Conservation (phyloP, 192 early-diverging fungal genomes). For the Coemansia sp. region DNA sequence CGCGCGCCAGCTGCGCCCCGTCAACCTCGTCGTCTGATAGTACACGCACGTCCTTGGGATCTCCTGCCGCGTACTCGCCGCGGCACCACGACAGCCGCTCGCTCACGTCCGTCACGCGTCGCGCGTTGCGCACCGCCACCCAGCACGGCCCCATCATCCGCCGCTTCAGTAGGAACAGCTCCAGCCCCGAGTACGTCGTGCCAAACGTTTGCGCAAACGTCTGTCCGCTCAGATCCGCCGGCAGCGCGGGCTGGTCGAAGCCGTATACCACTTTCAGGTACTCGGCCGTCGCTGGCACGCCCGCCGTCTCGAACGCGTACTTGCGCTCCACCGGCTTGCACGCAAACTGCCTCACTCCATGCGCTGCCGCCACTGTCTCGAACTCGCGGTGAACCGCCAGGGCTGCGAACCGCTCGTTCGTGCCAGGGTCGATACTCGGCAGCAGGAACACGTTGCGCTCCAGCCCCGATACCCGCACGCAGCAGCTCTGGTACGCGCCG, state of each 20-base stretch:
- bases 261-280: constrained; percentile 89
- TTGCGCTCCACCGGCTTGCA: constrained; percentile 71
- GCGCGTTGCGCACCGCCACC: constrained; percentile 69
- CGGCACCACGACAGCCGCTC: constrained; percentile 88
- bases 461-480: constrained; percentile 74
- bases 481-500: constrained; percentile 67
- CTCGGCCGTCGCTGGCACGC: constrained; percentile 73
- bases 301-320: constrained; percentile 89
- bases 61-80: constrained; percentile 63
- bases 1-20: constrained; percentile 36
- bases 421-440: constrained; percentile 61
- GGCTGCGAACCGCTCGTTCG: constrained; percentile 43
- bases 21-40: constrained; percentile 59
- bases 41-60: constrained; percentile 69
- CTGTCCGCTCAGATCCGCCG: constrained; percentile 62
- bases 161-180: constrained; percentile 90
- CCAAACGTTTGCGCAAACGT: constrained; percentile 88
- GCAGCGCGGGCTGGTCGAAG: constrained; percentile 59
- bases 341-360: constrained; percentile 59
- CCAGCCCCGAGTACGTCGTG: constrained; percentile 79
- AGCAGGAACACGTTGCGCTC: constrained; percentile 90
- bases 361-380: constrained; percentile 56
- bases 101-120: constrained; percentile 18
- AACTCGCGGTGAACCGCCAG: constrained; percentile 78
- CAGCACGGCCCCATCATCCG: constrained; percentile 97